Percentiles rank a stretch among this genome's conserved stretches.
Evolutionary conservation across 192 early-diverging fungal genomes (phyloP).

Genomic region (Backusella sp.): DNA sequence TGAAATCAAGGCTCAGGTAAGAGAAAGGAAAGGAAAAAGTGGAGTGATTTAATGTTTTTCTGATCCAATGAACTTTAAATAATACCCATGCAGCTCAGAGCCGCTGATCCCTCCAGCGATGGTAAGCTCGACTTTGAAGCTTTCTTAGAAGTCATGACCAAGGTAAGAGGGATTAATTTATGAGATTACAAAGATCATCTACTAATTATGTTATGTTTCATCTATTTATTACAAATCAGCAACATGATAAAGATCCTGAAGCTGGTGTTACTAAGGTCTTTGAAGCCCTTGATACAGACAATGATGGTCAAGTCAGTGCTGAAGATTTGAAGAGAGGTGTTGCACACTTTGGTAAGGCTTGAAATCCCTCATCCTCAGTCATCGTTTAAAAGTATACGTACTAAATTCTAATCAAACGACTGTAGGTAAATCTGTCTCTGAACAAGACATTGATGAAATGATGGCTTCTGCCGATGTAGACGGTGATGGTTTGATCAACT

Average conservation of each 20-base stretch:
- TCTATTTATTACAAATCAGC: conserved; percentile 12
- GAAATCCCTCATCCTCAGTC: background rate
- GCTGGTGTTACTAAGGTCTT: conserved; percentile 30
- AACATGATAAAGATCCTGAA: conserved; percentile 30
- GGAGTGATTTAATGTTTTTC: background rate
- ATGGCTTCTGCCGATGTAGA: conserved; percentile 71
- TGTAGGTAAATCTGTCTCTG: conserved; percentile 13
- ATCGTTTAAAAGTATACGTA: background rate
- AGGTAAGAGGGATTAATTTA: background rate
- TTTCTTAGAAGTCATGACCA: conserved; percentile 32
- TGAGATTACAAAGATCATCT: background rate
- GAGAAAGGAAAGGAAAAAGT: background rate
- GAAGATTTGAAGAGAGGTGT: conserved; percentile 33
- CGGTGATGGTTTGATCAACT: conserved; percentile 86
- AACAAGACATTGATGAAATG: conserved; percentile 7
- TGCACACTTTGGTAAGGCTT: conserved; percentile 27
- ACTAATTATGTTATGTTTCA: background rate
- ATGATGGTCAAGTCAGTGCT: conserved; percentile 25
- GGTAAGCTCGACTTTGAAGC: conserved; percentile 24
- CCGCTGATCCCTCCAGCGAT: conserved; percentile 7
- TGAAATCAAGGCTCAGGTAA: conserved; percentile 31
- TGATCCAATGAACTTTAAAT: conserved; percentile 2
- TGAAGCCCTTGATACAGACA: conserved; percentile 25
- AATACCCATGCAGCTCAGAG: conserved; percentile 3
- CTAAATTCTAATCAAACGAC: background rate